Evolutionary conservation across 345 rosid species (phyloP).

Genomic region (Clarkia xantiana): DNA sequence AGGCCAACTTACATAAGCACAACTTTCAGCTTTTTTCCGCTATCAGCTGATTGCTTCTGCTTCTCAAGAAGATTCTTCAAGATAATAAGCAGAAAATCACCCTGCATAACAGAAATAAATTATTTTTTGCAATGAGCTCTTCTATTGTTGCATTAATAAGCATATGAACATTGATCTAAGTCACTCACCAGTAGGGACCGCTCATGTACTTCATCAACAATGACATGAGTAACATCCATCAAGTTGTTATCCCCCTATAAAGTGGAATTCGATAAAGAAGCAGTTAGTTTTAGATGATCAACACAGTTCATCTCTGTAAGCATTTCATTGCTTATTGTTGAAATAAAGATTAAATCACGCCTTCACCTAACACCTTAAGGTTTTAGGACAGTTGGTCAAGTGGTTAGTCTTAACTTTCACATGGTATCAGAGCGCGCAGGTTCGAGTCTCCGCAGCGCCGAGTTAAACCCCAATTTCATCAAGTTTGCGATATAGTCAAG

Average conservation of each 20-base stretch:
- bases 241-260: conserved; percentile 61
- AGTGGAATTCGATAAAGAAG: conserved; percentile 1
- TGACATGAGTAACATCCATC: conserved; percentile 64
- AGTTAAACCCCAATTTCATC: no score
- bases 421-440: no score
- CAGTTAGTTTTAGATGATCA: conserved; percentile 1
- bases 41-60: conserved; percentile 53
- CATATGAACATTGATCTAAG: neutral
- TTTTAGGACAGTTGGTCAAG: no score
- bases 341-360: no score
- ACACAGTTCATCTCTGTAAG: neutral
- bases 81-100: conserved; percentile 86
- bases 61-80: conserved; percentile 80
- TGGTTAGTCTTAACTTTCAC: no score
- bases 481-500: no score
- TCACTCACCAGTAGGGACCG: conserved; percentile 75
- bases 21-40: conserved; percentile 48
- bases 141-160: neutral
- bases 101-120: conserved; percentile 28
- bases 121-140: neutral
- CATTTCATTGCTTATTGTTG: neutral
- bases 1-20: conserved; percentile 60
- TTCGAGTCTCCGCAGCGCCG: no score
- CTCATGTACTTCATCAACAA: conserved; percentile 96
- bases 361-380: no score